A percentile compares a stretch with the other conserved stretches of the same genome.
phyloP scores from a whole-genome alignment of 257 asterid genomes.

The Coffea eugenioides region DNA sequence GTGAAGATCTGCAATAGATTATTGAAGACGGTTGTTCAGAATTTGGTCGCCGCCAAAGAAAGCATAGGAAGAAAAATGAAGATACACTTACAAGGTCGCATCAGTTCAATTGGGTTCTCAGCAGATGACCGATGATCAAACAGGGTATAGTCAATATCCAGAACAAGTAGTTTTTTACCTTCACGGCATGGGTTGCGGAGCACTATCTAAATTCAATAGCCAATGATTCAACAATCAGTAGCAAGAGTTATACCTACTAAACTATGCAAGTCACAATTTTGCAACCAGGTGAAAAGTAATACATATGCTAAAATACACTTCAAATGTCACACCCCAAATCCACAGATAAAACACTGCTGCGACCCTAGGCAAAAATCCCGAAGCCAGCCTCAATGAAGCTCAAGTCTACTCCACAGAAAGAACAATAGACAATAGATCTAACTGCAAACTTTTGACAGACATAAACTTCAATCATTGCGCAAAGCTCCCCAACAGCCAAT shows the following conservation, averaged over 20 bases:
- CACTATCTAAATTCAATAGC: slow-evolving; percentile 52
- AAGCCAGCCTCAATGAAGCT: too few relatives aligned
- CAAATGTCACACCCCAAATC: too few relatives aligned
- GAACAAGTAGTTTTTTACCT: slow-evolving; percentile 91
- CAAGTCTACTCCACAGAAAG: too few relatives aligned
- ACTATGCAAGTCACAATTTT: too few relatives aligned
- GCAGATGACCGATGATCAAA: slow-evolving; percentile 96
- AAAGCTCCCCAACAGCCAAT: too few relatives aligned
- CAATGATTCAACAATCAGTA: background rate
- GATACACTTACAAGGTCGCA: slow-evolving; percentile 86
- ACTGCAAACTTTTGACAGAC: too few relatives aligned
- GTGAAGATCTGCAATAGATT: slow-evolving; percentile 70
- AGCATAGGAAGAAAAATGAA: slow-evolving; percentile 8
- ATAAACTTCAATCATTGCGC: too few relatives aligned
- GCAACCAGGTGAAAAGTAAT: too few relatives aligned
- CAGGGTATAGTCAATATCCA: slow-evolving; percentile 89
- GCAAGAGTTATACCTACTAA: background rate
- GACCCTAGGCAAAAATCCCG: too few relatives aligned
- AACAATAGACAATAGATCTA: too few relatives aligned
- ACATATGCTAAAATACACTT: too few relatives aligned
- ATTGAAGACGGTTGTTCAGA: slow-evolving; percentile 12
- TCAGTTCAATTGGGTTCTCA: slow-evolving; percentile 84
- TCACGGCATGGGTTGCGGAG: slow-evolving; percentile 82
- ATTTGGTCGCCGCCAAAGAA: slow-evolving; percentile 9
- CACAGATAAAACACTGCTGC: too few relatives aligned